A percentile compares a stretch with the other conserved stretches of the same genome.
Evolutionary conservation across 768 basidiomycete species (phyloP).

Genomic region (Leccinellum rugosiceps): DNA sequence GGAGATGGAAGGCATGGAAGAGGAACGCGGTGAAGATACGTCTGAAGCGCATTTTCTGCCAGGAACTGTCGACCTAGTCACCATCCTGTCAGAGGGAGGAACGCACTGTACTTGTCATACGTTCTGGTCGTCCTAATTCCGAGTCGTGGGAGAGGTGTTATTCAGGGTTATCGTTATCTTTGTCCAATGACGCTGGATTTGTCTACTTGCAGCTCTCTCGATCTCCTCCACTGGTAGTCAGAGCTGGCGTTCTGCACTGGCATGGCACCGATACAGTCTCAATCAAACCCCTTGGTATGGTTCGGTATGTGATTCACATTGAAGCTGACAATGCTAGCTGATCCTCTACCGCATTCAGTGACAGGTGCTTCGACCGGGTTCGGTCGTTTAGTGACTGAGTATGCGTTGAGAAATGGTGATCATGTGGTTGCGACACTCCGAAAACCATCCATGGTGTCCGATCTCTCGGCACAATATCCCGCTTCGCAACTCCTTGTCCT

Average conservation of each 20-base stretch:
- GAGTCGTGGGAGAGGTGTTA: neutral
- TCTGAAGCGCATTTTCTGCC: no score
- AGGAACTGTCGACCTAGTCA: no score
- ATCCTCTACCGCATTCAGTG: slow-evolving; percentile 27
- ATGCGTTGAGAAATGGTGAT: slow-evolving; percentile 38
- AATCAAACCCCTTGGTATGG: slow-evolving; percentile 18
- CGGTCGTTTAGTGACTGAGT: slow-evolving; percentile 34
- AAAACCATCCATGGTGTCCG: slow-evolving; percentile 33
- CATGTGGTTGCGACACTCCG: slow-evolving; percentile 44
- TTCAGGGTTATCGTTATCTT: neutral
- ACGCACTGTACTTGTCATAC: no score
- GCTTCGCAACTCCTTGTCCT: slow-evolving; percentile 37
- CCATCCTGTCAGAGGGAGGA: no score
- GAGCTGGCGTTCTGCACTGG: neutral
- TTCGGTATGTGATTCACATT: slow-evolving; percentile 14
- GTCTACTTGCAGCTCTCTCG: neutral
- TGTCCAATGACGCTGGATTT: neutral
- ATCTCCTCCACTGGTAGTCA: neutral
- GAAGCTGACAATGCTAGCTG: neutral
- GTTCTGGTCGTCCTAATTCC: neutral
- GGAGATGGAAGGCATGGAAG: no score
- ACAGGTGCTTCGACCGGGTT: slow-evolving; percentile 42
- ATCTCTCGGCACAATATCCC: slow-evolving; percentile 30
- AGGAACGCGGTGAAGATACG: no score
- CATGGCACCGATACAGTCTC: neutral